These are phyloP conservation scores for Alloascoidea hylecoeti DNA, from an alignment of 805 yeast genomes.

Conservation along the genomic window DNA sequence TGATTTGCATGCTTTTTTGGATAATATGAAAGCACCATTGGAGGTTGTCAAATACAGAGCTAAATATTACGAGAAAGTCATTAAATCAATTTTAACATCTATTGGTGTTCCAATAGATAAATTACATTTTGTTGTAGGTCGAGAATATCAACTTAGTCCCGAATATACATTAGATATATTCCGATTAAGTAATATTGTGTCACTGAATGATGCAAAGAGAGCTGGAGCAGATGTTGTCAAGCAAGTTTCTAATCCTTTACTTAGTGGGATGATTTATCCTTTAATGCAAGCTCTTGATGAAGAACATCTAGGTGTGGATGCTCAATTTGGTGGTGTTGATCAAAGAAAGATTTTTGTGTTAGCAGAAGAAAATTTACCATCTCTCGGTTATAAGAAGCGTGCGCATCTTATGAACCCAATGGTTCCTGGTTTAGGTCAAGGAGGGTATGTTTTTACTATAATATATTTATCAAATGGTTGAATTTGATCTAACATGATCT, in stretches of 20 bases:
- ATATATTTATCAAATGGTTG: not conserved
- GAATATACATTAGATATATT: slow-evolving; percentile 85
- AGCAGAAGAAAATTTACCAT: slow-evolving; percentile 86
- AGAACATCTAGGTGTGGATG: slow-evolving; percentile 76
- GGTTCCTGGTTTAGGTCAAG: slow-evolving; percentile 96
- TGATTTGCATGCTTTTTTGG: slow-evolving; percentile 92
- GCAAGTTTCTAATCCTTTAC: slow-evolving; percentile 87
- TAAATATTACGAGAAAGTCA: slow-evolving; percentile 69
- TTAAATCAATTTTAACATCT: slow-evolving; percentile 74
- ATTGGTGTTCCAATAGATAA: slow-evolving; percentile 88
- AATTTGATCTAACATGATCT: not conserved
- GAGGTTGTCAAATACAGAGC: slow-evolving; percentile 87
- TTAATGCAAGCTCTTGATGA: slow-evolving; percentile 98
- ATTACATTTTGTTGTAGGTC: slow-evolving; percentile 73
- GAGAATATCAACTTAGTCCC: slow-evolving; percentile 70
- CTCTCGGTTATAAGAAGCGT: slow-evolving; percentile 88
- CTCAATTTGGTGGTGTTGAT: slow-evolving; percentile 97
- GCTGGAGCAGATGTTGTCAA: slow-evolving; percentile 99
- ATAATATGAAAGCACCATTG: slow-evolving; percentile 95
- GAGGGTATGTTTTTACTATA: slow-evolving; percentile 33
- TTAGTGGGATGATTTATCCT: slow-evolving; percentile 91
- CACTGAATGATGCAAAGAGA: slow-evolving; percentile 93
- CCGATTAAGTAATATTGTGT: slow-evolving; percentile 68
- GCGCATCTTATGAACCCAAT: slow-evolving; percentile 97
- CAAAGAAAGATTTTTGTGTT: slow-evolving; percentile 95